Percentiles rank a stretch among this genome's conserved stretches.
These are phyloP conservation scores for Elaeis guineensis DNA, from an alignment of 176 grass and related monocot genomes.

Conservation along the genomic window DNA sequence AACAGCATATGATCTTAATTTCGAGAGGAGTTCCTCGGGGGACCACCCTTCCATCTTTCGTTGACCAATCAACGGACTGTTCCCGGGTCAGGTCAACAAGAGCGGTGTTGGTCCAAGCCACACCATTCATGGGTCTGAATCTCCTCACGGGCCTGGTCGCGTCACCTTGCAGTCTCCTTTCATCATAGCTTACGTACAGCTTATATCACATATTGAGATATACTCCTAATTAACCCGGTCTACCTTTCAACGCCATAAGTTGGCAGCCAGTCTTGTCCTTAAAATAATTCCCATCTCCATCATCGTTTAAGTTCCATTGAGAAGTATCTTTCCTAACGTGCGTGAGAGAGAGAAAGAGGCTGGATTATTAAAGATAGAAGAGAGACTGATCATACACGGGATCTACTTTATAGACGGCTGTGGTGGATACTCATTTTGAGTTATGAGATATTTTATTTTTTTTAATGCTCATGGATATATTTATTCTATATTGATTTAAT, in stretches of 20 bases:
- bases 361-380: no score
- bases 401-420: no score
- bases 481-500: no score
- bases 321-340: neutral
- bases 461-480: no score
- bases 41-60: neutral
- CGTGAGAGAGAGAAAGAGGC: no score
- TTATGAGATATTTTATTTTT: no score
- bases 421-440: no score
- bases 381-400: no score
- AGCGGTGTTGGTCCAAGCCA: constrained; percentile 20
- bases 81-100: constrained; percentile 11
- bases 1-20: no score
- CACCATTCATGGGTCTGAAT: neutral
- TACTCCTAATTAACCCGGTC: neutral
- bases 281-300: neutral
- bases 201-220: neutral
- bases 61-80: constrained; percentile 19
- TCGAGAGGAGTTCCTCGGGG: no score
- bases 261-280: neutral
- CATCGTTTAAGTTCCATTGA: neutral
- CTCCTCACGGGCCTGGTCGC: neutral
- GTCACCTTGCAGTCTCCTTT: constrained; percentile 11
- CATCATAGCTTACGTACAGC: constrained; percentile 29
- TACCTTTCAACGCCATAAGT: constrained; percentile 1